phyloP scores from a whole-genome alignment of 1,284 basidiomycete species.

The Puccinia brachypodii region DNA sequence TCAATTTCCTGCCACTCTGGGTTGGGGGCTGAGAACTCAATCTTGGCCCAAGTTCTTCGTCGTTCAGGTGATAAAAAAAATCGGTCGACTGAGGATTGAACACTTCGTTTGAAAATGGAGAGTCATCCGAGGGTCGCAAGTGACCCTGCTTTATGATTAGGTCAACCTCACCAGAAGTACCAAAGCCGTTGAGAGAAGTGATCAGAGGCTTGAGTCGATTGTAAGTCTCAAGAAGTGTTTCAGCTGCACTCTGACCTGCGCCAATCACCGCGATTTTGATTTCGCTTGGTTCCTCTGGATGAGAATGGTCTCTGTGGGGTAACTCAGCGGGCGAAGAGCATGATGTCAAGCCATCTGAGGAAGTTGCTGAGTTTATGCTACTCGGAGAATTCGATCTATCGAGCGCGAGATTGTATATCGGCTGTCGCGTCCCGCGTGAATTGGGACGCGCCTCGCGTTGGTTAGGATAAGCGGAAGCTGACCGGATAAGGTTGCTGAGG shows the following conservation, averaged over 20 bases:
- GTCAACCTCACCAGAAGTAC: conserved; percentile 60
- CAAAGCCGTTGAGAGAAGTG: conserved; percentile 58
- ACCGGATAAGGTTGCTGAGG: conserved; percentile 27
- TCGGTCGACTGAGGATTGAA: conserved; percentile 63
- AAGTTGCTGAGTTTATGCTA: neutral
- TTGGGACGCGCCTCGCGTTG: neutral
- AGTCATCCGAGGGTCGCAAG: conserved; percentile 64
- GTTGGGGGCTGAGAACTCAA: neutral
- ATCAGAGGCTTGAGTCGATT: conserved; percentile 52
- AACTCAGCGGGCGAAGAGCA: neutral
- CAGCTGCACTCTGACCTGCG: conserved; percentile 64
- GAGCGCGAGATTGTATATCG: neutral
- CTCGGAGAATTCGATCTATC: neutral
- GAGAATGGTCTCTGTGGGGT: neutral
- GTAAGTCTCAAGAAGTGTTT: conserved; percentile 56
- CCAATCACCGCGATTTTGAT: conserved; percentile 62
- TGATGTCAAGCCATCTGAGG: neutral
- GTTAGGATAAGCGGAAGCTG: neutral
- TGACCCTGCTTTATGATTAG: conserved; percentile 65
- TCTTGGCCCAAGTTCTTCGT: conserved; percentile 15
- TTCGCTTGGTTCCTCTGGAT: neutral
- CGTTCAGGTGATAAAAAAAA: conserved; percentile 25
- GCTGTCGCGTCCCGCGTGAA: neutral
- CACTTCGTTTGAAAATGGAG: conserved; percentile 65
- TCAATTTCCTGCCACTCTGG: neutral